Evolutionary conservation across 208 protist genomes (phyloP).

Genomic region (Acanthamoeba royreba): DNA sequence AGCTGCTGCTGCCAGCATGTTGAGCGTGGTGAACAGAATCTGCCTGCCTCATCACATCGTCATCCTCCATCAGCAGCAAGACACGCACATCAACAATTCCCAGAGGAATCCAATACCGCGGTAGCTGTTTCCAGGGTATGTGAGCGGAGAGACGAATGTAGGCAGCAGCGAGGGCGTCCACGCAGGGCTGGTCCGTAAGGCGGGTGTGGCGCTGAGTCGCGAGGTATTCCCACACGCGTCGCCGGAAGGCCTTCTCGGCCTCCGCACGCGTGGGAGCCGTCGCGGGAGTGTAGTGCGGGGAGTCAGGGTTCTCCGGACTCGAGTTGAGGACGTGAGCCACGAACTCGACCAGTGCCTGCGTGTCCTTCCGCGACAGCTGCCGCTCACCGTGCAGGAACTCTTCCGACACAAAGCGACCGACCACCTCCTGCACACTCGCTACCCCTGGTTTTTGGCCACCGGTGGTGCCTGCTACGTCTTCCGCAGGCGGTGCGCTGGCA

Average conservation of each 20-base stretch:
- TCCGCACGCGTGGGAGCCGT: neutral
- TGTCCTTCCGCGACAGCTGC: neutral
- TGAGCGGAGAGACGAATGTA: neutral
- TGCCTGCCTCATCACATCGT: neutral
- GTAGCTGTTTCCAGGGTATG: neutral
- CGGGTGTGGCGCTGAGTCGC: neutral
- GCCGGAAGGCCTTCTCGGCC: neutral
- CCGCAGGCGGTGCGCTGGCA: too few species aligned
- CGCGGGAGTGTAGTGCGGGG: neutral
- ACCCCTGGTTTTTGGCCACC: too few species aligned
- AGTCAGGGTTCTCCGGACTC: neutral
- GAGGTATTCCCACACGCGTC: neutral
- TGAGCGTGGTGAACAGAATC: neutral
- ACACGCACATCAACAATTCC: neutral
- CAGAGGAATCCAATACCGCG: neutral
- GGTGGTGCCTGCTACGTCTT: too few species aligned
- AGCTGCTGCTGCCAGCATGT: neutral
- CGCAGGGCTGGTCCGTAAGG: neutral
- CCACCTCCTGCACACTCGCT: neutral
- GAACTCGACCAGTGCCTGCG: neutral
- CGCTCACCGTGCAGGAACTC: neutral
- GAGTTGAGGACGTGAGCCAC: neutral
- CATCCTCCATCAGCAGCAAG: too few species aligned
- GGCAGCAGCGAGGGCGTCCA: neutral
- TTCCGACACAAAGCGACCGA: neutral